These are phyloP conservation scores for Neohortaea acidophila DNA, from an alignment of 495 filamentous ascomycete genomes.

Conservation along the genomic window DNA sequence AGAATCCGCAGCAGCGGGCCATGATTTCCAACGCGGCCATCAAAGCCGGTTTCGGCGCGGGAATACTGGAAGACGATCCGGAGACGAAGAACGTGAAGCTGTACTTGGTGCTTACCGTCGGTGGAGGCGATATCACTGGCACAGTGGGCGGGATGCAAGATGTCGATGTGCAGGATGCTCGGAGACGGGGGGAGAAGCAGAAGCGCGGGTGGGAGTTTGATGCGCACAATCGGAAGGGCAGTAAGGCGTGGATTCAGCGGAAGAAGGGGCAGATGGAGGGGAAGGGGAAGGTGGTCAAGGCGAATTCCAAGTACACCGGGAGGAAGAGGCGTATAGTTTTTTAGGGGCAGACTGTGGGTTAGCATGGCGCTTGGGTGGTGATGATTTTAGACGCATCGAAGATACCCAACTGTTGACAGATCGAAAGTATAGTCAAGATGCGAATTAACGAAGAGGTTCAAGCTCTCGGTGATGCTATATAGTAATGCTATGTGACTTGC, in stretches of 20 bases:
- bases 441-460: too few species aligned
- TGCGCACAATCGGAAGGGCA: constrained; percentile 52
- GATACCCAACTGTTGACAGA: too few species aligned
- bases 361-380: too few species aligned
- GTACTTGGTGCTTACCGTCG: constrained; percentile 87
- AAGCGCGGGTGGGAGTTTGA: constrained; percentile 31
- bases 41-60: constrained; percentile 87
- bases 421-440: too few species aligned
- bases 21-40: constrained; percentile 87
- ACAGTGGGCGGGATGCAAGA: constrained; percentile 65
- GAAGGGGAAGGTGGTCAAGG: constrained; percentile 89
- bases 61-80: constrained; percentile 84
- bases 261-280: constrained; percentile 93
- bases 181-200: constrained; percentile 35
- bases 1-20: constrained; percentile 75
- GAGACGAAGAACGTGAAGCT: constrained; percentile 89
- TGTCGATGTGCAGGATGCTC: constrained; percentile 65
- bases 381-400: too few species aligned
- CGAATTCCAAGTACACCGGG: constrained; percentile 81
- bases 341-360: too few species aligned
- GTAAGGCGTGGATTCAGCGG: constrained; percentile 75
- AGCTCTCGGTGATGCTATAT: too few species aligned
- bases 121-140: constrained; percentile 52
- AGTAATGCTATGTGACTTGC: too few species aligned
- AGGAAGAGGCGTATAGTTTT: constrained; percentile 56